Evolutionary conservation across 2,329 filamentous ascomycete genomes (phyloP).

Genomic region (Monilinia aucupariae): DNA sequence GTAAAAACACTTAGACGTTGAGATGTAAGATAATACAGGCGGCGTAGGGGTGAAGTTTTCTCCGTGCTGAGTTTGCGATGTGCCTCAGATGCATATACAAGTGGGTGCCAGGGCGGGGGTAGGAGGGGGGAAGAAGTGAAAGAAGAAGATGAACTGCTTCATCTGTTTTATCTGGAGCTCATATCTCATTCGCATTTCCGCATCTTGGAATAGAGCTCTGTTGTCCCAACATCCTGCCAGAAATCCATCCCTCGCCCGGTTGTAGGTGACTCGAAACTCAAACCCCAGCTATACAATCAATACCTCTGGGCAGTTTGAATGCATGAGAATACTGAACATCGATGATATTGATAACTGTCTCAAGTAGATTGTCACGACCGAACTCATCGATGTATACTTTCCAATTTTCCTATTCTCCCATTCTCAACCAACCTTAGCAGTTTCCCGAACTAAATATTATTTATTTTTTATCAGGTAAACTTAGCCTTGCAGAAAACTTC

Average conservation of each 20-base stretch:
- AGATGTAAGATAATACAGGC: background rate
- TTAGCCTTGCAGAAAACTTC: background rate
- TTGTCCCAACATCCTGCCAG: background rate
- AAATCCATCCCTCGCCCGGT: background rate
- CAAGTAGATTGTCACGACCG: too few species aligned
- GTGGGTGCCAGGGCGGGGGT: too few species aligned
- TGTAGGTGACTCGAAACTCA: background rate
- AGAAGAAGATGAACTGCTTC: background rate
- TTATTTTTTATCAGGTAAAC: background rate
- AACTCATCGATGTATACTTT: too few species aligned
- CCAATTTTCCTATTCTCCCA: too few species aligned
- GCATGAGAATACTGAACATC: too few species aligned
- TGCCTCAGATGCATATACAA: background rate
- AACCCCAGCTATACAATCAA: background rate
- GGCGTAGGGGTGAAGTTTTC: background rate
- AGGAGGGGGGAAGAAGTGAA: background rate
- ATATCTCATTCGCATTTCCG: background rate
- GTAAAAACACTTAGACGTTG: background rate
- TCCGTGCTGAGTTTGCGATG: background rate
- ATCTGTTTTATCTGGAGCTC: background rate
- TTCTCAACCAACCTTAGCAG: background rate
- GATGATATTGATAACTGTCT: background rate
- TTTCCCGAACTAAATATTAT: background rate
- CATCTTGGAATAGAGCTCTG: background rate
- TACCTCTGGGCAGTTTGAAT: too few species aligned